phyloP scores from a whole-genome alignment of 2,329 filamentous ascomycete species.

The Fusarium robinianum region DNA sequence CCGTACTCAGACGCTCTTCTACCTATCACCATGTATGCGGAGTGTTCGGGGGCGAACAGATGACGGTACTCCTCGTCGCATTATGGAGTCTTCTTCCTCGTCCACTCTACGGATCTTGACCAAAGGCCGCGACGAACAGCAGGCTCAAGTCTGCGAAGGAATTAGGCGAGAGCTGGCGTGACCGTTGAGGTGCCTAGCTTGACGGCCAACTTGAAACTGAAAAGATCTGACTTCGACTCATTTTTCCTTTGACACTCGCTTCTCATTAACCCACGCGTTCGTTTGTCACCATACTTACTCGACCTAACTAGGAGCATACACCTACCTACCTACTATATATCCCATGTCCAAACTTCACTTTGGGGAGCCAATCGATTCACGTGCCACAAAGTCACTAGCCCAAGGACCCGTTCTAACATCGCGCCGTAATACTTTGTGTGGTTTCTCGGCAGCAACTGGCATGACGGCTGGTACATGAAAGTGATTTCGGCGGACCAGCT shows the following conservation, averaged over 20 bases:
- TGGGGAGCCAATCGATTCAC: too few relatives aligned
- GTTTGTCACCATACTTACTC: too few relatives aligned
- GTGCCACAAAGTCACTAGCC: too few relatives aligned
- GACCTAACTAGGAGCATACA: too few relatives aligned
- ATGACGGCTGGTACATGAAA: too few relatives aligned
- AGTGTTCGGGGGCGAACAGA: slow-evolving; percentile 23
- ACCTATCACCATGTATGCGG: slow-evolving; percentile 21
- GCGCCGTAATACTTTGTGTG: too few relatives aligned
- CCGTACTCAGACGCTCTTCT: slow-evolving; percentile 14
- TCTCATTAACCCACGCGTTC: too few relatives aligned
- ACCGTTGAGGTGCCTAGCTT: slow-evolving; percentile 56
- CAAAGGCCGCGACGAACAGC: slow-evolving; percentile 65
- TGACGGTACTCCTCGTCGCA: slow-evolving; percentile 44
- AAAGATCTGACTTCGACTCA: slow-evolving; percentile 69
- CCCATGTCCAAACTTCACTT: too few relatives aligned
- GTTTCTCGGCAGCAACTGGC: too few relatives aligned
- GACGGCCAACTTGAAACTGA: slow-evolving; percentile 65
- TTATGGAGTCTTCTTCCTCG: slow-evolving; percentile 57
- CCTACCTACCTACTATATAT: too few relatives aligned
- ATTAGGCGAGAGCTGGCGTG: slow-evolving; percentile 43
- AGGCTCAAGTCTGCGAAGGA: slow-evolving; percentile 10
- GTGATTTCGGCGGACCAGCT: too few relatives aligned
- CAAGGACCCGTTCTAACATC: too few relatives aligned
- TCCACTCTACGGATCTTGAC: slow-evolving; percentile 52
- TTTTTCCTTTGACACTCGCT: slow-evolving; percentile 2